These are phyloP conservation scores for Suillus placidus DNA, from an alignment of 768 basidiomycete genomes.

Conservation along the genomic window DNA sequence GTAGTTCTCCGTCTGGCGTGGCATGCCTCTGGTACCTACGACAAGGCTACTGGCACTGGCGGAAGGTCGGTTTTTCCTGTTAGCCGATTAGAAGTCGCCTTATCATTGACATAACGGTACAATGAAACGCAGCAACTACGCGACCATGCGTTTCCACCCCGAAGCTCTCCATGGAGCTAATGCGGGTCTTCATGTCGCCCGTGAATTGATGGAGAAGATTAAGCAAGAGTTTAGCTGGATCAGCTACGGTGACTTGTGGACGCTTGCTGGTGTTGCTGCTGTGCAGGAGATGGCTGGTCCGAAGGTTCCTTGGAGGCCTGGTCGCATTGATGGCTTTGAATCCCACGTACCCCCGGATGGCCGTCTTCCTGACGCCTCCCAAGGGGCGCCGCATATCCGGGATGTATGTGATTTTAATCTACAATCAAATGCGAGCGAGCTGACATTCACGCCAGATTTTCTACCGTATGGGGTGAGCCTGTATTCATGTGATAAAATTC, in stretches of 20 bases:
- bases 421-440: neutral
- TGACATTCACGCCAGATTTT: conserved; percentile 48
- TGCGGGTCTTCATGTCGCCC: conserved; percentile 79
- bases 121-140: conserved; percentile 74
- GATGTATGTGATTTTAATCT: conserved; percentile 41
- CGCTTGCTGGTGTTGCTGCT: conserved; percentile 89
- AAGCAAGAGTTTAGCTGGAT: conserved; percentile 93
- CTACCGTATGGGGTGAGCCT: conserved; percentile 67
- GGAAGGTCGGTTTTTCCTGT: conserved; percentile 60
- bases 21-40: conserved; percentile 93
- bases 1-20: conserved; percentile 89
- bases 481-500: neutral
- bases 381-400: conserved; percentile 85
- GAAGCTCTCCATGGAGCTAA: conserved; percentile 86
- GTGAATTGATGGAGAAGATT: conserved; percentile 80
- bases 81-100: conserved; percentile 3
- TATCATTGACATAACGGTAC: conserved; percentile 16
- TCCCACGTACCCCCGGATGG: conserved; percentile 81
- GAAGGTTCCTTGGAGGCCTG: conserved; percentile 90
- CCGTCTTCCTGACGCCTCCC: conserved; percentile 84
- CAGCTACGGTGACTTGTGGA: conserved; percentile 96
- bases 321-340: conserved; percentile 85
- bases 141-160: conserved; percentile 96
- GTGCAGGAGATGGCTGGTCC: conserved; percentile 94
- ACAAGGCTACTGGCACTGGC: conserved; percentile 74